Percentiles rank a stretch among this genome's conserved stretches.
These are phyloP conservation scores for Microbotryum intermedium DNA, from an alignment of 1,284 basidiomycete species.

Conservation along the genomic window DNA sequence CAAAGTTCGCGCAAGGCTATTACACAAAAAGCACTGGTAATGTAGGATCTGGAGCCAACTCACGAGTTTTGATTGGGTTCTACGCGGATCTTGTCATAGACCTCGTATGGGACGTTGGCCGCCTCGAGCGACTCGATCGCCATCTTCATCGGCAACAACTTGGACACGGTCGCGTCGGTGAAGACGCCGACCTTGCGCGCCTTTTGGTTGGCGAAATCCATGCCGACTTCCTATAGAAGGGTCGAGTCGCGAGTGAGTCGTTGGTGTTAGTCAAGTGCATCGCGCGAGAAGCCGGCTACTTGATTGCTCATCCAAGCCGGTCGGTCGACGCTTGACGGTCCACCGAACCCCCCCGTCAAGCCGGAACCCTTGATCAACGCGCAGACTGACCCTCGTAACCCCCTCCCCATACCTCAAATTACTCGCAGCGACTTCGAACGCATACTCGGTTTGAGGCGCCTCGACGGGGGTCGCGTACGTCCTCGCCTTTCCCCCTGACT, in stretches of 20 bases:
- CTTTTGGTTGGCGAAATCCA: conserved; percentile 86
- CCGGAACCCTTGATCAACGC: no score
- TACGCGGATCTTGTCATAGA: conserved; percentile 74
- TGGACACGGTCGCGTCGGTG: conserved; percentile 77
- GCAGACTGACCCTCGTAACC: conserved; percentile 50
- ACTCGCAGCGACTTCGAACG: conserved; percentile 84
- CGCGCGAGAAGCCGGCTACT: neutral
- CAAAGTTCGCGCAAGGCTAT: neutral
- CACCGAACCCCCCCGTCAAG: no score
- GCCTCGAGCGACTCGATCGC: conserved; percentile 68
- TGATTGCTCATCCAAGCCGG: neutral
- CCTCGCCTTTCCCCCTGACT: conserved; percentile 19
- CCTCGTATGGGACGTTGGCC: conserved; percentile 54
- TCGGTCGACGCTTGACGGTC: neutral
- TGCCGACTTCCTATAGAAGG: conserved; percentile 61
- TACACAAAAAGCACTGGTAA: neutral
- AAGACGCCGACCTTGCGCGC: conserved; percentile 84
- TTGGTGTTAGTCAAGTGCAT: neutral
- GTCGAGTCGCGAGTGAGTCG: neutral
- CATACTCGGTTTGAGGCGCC: conserved; percentile 74
- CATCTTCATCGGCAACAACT: conserved; percentile 63
- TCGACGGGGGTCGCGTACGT: conserved; percentile 64
- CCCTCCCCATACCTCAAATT: conserved; percentile 66
- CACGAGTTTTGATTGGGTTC: conserved; percentile 78
- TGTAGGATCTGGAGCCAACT: no score